phyloP scores from a whole-genome alignment of 306 rosid species.

The Dryas drummondii region DNA sequence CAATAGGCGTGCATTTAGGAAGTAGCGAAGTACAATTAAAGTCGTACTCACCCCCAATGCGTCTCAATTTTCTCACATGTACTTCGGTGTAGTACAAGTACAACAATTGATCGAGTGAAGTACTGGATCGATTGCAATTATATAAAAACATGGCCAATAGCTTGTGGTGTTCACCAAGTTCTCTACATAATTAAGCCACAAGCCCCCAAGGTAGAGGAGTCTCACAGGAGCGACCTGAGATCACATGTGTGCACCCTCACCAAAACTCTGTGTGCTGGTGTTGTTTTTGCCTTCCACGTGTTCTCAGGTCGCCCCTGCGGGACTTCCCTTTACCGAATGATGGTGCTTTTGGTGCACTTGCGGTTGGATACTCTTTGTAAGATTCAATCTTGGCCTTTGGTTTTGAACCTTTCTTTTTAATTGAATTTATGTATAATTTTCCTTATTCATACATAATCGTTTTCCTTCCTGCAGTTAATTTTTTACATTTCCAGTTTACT shows the following conservation, averaged over 20 bases:
- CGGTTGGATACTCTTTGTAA: background rate
- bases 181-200: background rate
- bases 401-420: too few relatives aligned
- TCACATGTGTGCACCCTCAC: constrained; percentile 34
- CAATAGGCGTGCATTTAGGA: constrained; percentile 1
- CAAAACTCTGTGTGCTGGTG: background rate
- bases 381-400: too few relatives aligned
- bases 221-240: constrained; percentile 61
- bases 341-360: background rate
- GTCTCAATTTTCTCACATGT: background rate
- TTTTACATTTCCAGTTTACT: too few relatives aligned
- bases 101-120: background rate
- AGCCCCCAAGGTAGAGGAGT: constrained; percentile 37
- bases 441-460: too few relatives aligned
- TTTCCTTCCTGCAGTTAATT: too few relatives aligned
- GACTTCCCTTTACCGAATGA: constrained; percentile 32
- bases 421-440: too few relatives aligned
- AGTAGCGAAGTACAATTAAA: background rate
- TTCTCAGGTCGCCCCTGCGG: constrained; percentile 97
- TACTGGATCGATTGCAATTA: background rate
- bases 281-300: constrained; percentile 28
- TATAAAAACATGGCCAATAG: background rate
- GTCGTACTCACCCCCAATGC: background rate
- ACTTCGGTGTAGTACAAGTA: constrained; percentile 14
- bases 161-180: background rate